Conservation (phyloP, 768 basidiomycete species). For the Leccinellum rugosiceps region DNA sequence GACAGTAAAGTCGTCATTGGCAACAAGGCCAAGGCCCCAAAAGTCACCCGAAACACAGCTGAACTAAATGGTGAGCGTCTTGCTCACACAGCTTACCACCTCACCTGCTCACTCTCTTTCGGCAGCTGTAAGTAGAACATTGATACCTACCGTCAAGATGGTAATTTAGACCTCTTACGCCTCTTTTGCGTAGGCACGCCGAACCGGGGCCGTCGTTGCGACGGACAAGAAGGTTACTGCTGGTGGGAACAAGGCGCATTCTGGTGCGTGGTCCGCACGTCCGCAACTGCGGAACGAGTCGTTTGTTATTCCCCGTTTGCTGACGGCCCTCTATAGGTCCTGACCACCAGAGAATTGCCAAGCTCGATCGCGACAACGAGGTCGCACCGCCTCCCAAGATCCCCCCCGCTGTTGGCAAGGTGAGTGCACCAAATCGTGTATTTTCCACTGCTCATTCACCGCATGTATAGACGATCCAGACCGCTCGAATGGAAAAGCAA, state of each 20-base stretch:
- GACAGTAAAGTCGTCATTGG: conserved; percentile 74
- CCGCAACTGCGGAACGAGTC: neutral
- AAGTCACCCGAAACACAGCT: conserved; percentile 57
- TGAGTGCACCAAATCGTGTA: conserved; percentile 28
- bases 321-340: conserved; percentile 51
- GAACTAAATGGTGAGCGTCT: conserved; percentile 49
- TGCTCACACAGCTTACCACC: neutral
- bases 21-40: conserved; percentile 56
- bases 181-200: conserved; percentile 54
- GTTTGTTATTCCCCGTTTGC: neutral
- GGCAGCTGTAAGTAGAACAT: conserved; percentile 50
- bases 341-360: conserved; percentile 91
- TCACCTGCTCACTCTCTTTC: conserved; percentile 13
- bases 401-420: conserved; percentile 66
- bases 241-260: conserved; percentile 74
- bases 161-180: conserved; percentile 5
- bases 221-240: conserved; percentile 77
- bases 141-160: neutral
- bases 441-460: neutral
- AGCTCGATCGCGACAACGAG: conserved; percentile 93
- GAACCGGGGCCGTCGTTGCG: conserved; percentile 71
- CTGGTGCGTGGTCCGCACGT: conserved; percentile 43
- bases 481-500: conserved; percentile 71
- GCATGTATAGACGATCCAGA: conserved; percentile 66
- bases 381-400: conserved; percentile 90